Base-by-base conservation (phyloP, 1,284 basidiomycete genomes). In the Kwoniella shivajii region DNA sequence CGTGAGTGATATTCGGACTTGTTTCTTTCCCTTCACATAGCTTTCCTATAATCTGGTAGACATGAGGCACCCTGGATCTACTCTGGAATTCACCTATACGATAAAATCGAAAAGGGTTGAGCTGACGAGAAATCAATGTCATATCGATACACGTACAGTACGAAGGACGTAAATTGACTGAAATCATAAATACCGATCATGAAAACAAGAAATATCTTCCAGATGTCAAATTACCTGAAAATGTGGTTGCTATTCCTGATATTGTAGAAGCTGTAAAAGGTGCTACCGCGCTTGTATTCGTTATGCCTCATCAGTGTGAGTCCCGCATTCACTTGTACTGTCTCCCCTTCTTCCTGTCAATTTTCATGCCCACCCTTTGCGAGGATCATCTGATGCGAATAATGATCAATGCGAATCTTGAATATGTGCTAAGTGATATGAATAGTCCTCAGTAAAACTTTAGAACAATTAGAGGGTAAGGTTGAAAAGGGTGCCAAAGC, bases 261-360 rank as follows among this genome's bases (percentile, higher is more conserved):
- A 63, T 83, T 1, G 65, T 72, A 10, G 78, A 83, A 56, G 78
- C 82, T 1, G 77, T 82, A 50, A 71, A 81, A 51, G 82, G 71
- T 24, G 83, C 83, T 2, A 83, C 82, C 2, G 78, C 81, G 3
- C 66, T 85, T 33, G 79, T 84, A 44, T 84, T 85, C 59, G 84
- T 85, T 34, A 72, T 82, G 55, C 84, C 83, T 37, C 83, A 84
- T 67, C 80, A 82, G 65, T 78, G 79, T 79, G 29, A 66, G 81
- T 50, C n/a, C n/a, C n/a, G n/a, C n/a, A 4, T 20, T 13, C 30
- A 41, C 29, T 29, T 6, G 18, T 38, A 13, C 11, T 48, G 29
- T 37, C 27, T n/a, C 34, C 13, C 18, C 30, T 20, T 1, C 26
- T 34, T 22, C 41, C n/a, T n/a, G n/a, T n/a, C n/a, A n/a, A n/a